A percentile compares a stretch with the other conserved stretches of the same genome.
Evolutionary conservation across 108 stramenopile species (phyloP).

Genomic region (Licmophora abbreviata): DNA sequence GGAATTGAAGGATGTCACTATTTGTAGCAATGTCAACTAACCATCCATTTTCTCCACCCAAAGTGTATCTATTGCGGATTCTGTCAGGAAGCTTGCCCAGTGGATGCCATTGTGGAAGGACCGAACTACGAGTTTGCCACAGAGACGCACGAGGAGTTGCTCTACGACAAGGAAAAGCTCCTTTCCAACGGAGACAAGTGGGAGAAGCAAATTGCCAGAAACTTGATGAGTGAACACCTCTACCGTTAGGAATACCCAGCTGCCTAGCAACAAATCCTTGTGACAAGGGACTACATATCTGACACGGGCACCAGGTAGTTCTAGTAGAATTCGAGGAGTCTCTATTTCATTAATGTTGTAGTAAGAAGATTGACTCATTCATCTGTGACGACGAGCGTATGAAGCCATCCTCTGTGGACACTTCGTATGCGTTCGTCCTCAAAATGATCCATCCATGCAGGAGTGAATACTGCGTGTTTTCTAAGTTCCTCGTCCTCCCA

Average conservation of each 20-base stretch:
- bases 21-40: too few relatives aligned
- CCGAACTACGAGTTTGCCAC: slow-evolving; percentile 99
- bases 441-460: slow-evolving; percentile 61
- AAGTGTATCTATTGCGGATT: slow-evolving; percentile 99
- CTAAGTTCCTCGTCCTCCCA: slow-evolving; percentile 68
- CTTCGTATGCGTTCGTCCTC: slow-evolving; percentile 27
- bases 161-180: slow-evolving; percentile 99
- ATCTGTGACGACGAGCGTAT: slow-evolving; percentile 63
- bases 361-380: slow-evolving; percentile 3
- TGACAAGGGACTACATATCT: too few relatives aligned
- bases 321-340: too few relatives aligned
- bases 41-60: too few relatives aligned
- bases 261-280: too few relatives aligned
- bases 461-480: slow-evolving; percentile 56
- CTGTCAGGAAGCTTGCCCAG: slow-evolving; percentile 97
- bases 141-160: slow-evolving; percentile 97
- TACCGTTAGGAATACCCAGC: slow-evolving; percentile 92
- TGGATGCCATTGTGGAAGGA: slow-evolving; percentile 99
- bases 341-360: too few relatives aligned
- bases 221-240: slow-evolving; percentile 91
- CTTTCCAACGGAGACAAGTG: slow-evolving; percentile 98
- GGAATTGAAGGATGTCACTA: too few relatives aligned
- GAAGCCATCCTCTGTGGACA: slow-evolving; percentile 80
- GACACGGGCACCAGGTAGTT: too few relatives aligned
- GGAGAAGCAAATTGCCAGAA: slow-evolving; percentile 98